phyloP scores from a whole-genome alignment of 2,329 filamentous ascomycete genomes.

The Bimuria novae-zelandiae region DNA sequence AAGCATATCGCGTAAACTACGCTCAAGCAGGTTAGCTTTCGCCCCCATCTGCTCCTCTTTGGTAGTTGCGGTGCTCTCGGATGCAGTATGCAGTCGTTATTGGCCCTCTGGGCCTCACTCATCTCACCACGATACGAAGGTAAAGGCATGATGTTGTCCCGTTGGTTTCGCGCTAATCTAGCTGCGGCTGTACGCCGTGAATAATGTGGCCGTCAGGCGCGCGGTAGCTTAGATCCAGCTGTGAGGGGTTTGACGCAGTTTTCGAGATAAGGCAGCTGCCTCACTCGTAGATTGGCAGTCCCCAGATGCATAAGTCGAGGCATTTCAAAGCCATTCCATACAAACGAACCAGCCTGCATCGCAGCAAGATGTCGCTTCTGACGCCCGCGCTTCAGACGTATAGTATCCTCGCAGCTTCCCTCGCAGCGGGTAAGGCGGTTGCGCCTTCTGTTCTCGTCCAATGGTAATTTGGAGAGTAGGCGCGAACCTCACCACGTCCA shows the following conservation, averaged over 20 bases:
- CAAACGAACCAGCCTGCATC: background rate
- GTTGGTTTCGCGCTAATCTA: background rate
- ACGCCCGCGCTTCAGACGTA: constrained; percentile 22
- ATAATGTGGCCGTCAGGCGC: background rate
- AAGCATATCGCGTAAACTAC: background rate
- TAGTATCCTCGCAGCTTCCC: constrained; percentile 24
- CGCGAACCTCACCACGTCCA: constrained; percentile 23
- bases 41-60: background rate
- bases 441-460: background rate
- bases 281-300: background rate
- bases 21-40: background rate
- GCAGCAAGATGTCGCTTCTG: constrained; percentile 2
- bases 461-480: constrained; percentile 10
- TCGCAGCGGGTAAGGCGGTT: constrained; percentile 19
- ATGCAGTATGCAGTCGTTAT: background rate
- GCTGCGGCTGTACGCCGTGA: background rate
- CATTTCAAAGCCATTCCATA: background rate
- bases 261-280: background rate
- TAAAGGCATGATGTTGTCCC: background rate
- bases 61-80: background rate
- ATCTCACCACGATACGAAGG: background rate
- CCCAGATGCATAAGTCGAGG: background rate
- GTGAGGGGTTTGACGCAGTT: background rate
- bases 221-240: background rate
- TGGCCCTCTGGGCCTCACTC: background rate